A percentile compares a stretch with the other conserved stretches of the same genome.
Conservation (phyloP, 805 yeast genomes). For the Starmerella kuoi region DNA sequence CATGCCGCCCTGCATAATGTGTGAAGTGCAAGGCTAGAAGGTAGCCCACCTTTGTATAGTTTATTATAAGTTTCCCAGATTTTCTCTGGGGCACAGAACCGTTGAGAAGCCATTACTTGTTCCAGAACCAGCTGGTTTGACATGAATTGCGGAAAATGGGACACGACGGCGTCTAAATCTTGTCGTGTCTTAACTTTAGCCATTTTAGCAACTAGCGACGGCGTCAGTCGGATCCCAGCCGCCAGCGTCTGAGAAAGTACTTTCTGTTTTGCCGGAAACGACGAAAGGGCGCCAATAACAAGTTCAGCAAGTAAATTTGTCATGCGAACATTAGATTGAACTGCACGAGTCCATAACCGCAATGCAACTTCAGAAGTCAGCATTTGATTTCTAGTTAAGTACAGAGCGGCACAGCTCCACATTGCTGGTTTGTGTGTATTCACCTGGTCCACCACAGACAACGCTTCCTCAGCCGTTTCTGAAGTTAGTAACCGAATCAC, state of each 20-base stretch:
- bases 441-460: conserved; percentile 7
- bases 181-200: conserved; percentile 1
- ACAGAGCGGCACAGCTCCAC: conserved; percentile 23
- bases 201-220: conserved; percentile 9
- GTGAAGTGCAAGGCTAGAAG: conserved; percentile 27
- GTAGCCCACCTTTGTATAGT: conserved; percentile 21
- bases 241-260: conserved; percentile 6
- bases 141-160: conserved; percentile 1
- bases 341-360: conserved; percentile 13
- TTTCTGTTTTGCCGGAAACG: conserved; percentile 6
- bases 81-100: conserved; percentile 7
- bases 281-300: conserved; percentile 10
- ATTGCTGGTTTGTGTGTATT: conserved; percentile 14
- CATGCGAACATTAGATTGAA: conserved; percentile 19
- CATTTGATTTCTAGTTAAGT: conserved; percentile 16
- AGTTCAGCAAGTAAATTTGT: conserved; percentile 7
- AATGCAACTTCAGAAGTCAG: conserved; percentile 18
- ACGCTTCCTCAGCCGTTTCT: conserved; percentile 11
- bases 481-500: conserved; percentile 14
- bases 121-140: conserved; percentile 21
- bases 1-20: conserved; percentile 42
- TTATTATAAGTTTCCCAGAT: conserved; percentile 30
- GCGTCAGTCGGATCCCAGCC: conserved; percentile 11
- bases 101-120: conserved; percentile 27
- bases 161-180: conserved; percentile 7